Percentiles rank a stretch among this genome's conserved stretches.
phyloP scores from a whole-genome alignment of 345 rosid genomes.

The Eucalyptus microcorys region DNA sequence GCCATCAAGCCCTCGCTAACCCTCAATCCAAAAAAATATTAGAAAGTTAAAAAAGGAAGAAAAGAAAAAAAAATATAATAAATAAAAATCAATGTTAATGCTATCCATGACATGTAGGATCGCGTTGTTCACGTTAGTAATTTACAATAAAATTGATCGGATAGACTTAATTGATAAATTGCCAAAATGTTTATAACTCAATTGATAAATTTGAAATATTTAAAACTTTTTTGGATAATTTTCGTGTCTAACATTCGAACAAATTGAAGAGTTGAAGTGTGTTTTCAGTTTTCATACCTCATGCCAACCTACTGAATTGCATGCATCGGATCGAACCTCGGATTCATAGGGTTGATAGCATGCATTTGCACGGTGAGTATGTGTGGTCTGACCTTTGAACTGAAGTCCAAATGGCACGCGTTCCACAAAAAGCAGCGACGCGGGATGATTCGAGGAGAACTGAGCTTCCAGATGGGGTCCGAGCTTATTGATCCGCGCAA shows the following conservation, averaged over 20 bases:
- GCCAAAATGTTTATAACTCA: rapidly evolving
- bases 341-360: background rate
- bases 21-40: too few species aligned
- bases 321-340: background rate
- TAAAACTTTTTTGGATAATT: background rate
- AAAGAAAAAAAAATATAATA: too few species aligned
- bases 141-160: too few species aligned
- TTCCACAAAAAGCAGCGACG: background rate
- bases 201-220: background rate
- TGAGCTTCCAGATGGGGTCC: too few species aligned
- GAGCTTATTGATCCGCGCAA: background rate
- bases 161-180: too few species aligned
- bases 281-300: background rate
- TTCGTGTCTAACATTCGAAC: background rate
- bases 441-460: too few species aligned
- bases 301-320: background rate
- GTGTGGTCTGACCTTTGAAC: background rate
- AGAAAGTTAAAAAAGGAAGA: too few species aligned
- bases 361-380: background rate
- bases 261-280: background rate
- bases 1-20: too few species aligned
- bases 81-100: too few species aligned
- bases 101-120: rapidly evolving
- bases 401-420: background rate
- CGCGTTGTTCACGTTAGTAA: rapidly evolving